Evolutionary conservation across 2,329 filamentous ascomycete species (phyloP).

Genomic region (Epichloe scottii): DNA sequence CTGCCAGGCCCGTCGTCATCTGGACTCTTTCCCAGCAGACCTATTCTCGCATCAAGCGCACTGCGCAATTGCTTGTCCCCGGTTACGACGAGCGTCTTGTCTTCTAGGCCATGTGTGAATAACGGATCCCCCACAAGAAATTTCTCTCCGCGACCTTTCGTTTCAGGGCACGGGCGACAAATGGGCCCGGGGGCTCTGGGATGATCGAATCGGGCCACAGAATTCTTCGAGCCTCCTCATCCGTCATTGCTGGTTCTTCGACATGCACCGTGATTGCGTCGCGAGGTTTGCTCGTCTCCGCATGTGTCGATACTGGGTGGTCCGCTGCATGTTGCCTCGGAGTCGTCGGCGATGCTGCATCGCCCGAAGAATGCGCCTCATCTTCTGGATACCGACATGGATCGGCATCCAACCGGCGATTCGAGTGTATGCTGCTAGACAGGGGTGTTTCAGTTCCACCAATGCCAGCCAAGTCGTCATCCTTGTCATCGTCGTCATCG

Average conservation of each 20-base stretch:
- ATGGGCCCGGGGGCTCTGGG: conserved; percentile 2
- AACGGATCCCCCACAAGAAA: conserved; percentile 24
- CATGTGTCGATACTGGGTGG: not conserved
- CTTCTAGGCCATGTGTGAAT: conserved; percentile 20
- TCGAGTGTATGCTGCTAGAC: not conserved
- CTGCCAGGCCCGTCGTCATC: not conserved
- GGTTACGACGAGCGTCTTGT: conserved; percentile 24
- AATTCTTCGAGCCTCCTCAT: conserved; percentile 26
- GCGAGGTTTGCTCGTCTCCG: conserved; percentile 2
- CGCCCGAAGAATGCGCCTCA: not conserved
- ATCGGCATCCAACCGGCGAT: not conserved
- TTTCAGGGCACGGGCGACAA: conserved; percentile 4
- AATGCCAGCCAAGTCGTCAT: conserved; percentile 9
- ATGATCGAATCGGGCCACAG: conserved; percentile 24
- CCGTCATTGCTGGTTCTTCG: conserved; percentile 24
- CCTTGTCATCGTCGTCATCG: conserved; percentile 14
- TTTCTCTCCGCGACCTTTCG: conserved; percentile 25
- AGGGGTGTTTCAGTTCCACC: not conserved
- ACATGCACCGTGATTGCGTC: not conserved
- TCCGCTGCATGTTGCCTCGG: conserved; percentile 5
- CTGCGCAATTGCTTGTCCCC: conserved; percentile 24
- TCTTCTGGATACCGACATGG: conserved; percentile 1
- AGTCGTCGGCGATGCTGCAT: conserved; percentile 5
- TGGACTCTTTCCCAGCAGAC: conserved; percentile 12
- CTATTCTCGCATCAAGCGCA: conserved; percentile 18